Base-by-base conservation (phyloP, 768 basidiomycete species). In the Mycena pura region DNA sequence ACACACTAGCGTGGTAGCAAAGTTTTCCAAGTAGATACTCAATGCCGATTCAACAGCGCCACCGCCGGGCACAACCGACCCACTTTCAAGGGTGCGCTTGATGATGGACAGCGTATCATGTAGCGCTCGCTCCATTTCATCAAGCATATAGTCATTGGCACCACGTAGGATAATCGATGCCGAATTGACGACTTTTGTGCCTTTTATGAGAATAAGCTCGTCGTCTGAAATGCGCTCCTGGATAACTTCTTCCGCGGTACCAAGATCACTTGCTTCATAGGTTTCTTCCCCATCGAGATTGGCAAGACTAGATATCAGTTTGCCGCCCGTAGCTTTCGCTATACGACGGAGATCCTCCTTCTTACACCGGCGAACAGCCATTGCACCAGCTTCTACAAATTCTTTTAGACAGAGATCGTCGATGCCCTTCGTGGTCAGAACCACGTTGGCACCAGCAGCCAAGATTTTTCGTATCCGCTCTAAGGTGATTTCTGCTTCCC, bases 141-240 rank as follows among this genome's bases (percentile, higher is more conserved):
- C 97, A 68, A 99, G 79, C 92, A 98, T 95, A 75, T 96, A 98
- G 76, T 99, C 97, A 75, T 99, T 99, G 27, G 97, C 97, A 43
- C 97, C 97, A 54, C 97, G 86, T 59, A 99, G 82, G 58, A 99
- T 86, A 70, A 99, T 92, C 19, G 95, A 97, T 14, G 91, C 83
- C 22, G 95, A 96, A 79, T 79, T 95, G 72, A 99, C 96, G 39
- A 95, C 90, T 78, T 96, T 99, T 48, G 96, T 99, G 3, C 97
- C 97, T 80, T 98, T 99, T 80, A 99, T 82, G 65, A 99, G 80
- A 74, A 99, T 99, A 43, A 97, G 84, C 73, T 99, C 96, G 73
- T 99, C 97, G 70, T 99, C 97, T n/a, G 94, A 90, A 73, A 99
- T 95, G 62, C 96, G 85, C 78, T 98, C 95, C 74, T 99, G 96